Evolutionary conservation across 768 basidiomycete genomes (phyloP), one percentile per base, ranked within the genome.

Genomic region (Kwoniella sp.): DNA sequence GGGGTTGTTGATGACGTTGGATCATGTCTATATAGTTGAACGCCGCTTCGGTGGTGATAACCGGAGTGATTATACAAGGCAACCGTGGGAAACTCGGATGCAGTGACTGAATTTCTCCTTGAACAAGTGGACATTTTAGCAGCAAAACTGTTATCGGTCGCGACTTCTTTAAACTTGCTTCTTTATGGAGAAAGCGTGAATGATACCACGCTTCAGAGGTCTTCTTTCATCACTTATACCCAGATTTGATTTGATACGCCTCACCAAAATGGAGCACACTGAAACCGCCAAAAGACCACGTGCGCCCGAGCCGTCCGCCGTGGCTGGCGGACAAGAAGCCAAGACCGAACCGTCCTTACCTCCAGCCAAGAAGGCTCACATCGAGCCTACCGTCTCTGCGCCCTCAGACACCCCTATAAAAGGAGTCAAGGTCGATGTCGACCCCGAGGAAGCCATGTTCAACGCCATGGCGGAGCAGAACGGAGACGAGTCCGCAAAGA

Each of bases 371-470:
- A 64, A 58, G 22, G 48, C 55, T 6, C 62, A 64, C 30, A 25
- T 64, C 55, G 62, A 64, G 12, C 24, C 53, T 12, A 56, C 61
- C 9, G 47, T 55, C 6, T 56, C 61, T 7, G 54, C 61, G 19
- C 54, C 61, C 19, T 57, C 55, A 5, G 53, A 50, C 26, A 48
- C 8, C 1, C 21, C 60, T 27, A 62, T 55, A 10, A 36, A 30
- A 21, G 60, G 51, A 3, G n/a, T 55, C 13, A 48, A 58, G 15
- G 47, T 51, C 19, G 46, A 55, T 15, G 26, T 64, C 0, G 53
- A 64, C 30, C 55, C 62, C 3, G 62, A 64, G 26, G 62, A 64
- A 30, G 62, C 62, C 25, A 56, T 64, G 49, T 64, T 64, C 55
- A 64, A 64, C 27, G 40, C 47, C 17, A 29, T 29, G 26, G 22